phyloP scores from a whole-genome alignment of 495 filamentous ascomycete species.

The Penicillium daleae region DNA sequence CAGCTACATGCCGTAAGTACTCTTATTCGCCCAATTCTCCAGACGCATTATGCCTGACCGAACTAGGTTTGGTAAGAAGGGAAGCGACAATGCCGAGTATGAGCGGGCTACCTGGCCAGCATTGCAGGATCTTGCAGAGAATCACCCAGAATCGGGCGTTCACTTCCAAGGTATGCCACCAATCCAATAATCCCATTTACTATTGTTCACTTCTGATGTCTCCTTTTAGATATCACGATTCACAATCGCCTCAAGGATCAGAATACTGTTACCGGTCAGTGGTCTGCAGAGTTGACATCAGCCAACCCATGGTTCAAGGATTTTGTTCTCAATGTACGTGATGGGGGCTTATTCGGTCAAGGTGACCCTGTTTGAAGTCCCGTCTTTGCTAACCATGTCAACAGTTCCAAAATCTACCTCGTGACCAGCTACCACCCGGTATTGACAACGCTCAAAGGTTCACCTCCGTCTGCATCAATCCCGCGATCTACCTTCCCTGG shows the following conservation, averaged over 20 bases:
- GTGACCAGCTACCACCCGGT: slow-evolving; percentile 56
- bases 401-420: slow-evolving; percentile 58
- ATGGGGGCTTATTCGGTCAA: neutral
- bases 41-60: neutral
- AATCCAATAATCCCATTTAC: neutral
- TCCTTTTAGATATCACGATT: slow-evolving; percentile 48
- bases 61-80: slow-evolving; percentile 53
- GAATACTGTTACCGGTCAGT: slow-evolving; percentile 43
- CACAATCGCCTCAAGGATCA: slow-evolving; percentile 65
- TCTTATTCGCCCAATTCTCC: neutral
- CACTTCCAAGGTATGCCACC: slow-evolving; percentile 70
- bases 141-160: slow-evolving; percentile 83
- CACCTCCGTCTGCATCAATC: slow-evolving; percentile 86
- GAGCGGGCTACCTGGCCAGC: slow-evolving; percentile 68
- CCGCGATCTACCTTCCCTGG: slow-evolving; percentile 79
- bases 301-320: slow-evolving; percentile 78
- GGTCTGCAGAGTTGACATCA: slow-evolving; percentile 63
- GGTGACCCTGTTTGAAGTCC: neutral
- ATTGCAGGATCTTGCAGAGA: slow-evolving; percentile 61
- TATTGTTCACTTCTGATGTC: neutral
- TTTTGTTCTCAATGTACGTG: slow-evolving; percentile 66
- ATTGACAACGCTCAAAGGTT: slow-evolving; percentile 70
- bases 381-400: neutral
- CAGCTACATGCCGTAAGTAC: slow-evolving; percentile 75
- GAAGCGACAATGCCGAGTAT: slow-evolving; percentile 55